Evolutionary conservation across 345 rosid species (phyloP).

Genomic region (Eucalyptus erythrocorys): DNA sequence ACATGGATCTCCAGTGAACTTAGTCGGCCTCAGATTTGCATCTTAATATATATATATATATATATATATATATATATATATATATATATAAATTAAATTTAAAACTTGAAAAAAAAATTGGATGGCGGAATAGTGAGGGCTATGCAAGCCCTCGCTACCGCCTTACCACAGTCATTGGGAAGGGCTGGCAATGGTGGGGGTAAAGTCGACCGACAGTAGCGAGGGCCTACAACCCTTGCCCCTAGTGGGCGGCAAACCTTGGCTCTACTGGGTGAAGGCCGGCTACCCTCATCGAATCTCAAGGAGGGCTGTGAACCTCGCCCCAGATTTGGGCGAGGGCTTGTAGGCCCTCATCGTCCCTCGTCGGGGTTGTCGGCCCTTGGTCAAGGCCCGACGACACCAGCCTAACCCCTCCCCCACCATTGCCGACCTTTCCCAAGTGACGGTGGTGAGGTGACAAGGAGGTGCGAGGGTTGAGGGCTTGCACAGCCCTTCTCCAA

Average conservation of each 20-base stretch:
- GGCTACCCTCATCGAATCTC: accelerated
- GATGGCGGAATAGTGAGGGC: accelerated
- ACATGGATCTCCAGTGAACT: accelerated
- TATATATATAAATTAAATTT: too few relatives aligned
- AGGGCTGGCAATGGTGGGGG: too few relatives aligned
- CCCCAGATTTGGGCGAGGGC: too few relatives aligned
- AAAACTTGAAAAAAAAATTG: too few relatives aligned
- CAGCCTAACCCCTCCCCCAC: accelerated
- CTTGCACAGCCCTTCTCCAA: accelerated
- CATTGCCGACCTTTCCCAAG: accelerated
- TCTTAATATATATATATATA: too few relatives aligned
- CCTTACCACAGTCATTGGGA: too few relatives aligned
- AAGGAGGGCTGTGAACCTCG: accelerated
- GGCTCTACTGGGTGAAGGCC: accelerated
- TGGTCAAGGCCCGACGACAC: accelerated
- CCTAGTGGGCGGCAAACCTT: accelerated
- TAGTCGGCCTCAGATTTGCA: accelerated
- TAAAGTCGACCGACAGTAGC: too few relatives aligned
- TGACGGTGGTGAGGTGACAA: accelerated
- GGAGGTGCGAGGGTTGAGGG: too few relatives aligned
- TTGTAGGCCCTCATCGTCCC: accelerated
- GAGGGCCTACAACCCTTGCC: too few relatives aligned
- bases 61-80: too few relatives aligned
- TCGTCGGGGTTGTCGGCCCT: accelerated
- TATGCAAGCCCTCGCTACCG: accelerated